Conservation (phyloP, 768 basidiomycete genomes). For the Suillus americanus region DNA sequence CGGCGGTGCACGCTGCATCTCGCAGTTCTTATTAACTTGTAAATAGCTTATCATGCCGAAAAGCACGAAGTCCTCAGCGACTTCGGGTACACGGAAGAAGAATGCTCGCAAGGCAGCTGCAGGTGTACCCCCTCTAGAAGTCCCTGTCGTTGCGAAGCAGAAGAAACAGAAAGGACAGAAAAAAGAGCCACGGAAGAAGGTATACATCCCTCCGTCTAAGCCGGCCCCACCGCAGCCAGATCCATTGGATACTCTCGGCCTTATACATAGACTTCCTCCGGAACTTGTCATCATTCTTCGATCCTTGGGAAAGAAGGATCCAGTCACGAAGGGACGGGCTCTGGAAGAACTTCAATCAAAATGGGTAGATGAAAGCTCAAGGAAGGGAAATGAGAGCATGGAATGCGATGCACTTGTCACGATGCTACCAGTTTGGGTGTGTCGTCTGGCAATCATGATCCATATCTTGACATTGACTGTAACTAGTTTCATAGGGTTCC, state of each 20-base stretch:
- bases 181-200: constrained; percentile 78
- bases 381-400: constrained; percentile 41
- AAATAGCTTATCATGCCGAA: constrained; percentile 38
- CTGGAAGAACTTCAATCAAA: constrained; percentile 75
- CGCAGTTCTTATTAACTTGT: not conserved
- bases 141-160: constrained; percentile 41
- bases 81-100: constrained; percentile 89
- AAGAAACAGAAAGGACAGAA: constrained; percentile 50
- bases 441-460: constrained; percentile 29
- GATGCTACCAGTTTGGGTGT: constrained; percentile 90
- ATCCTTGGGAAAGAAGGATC: constrained; percentile 86
- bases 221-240: constrained; percentile 73
- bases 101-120: constrained; percentile 74
- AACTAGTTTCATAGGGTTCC: constrained; percentile 84
- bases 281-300: constrained; percentile 83
- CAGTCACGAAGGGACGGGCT: constrained; percentile 78
- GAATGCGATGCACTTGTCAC: constrained; percentile 41
- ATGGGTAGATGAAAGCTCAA: constrained; percentile 60
- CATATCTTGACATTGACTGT: constrained; percentile 9
- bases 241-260: constrained; percentile 82
- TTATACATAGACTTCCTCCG: constrained; percentile 71
- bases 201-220: constrained; percentile 84
- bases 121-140: constrained; percentile 34
- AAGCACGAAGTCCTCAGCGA: constrained; percentile 71
- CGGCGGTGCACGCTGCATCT: not conserved